These are phyloP conservation scores for Suhomyces coccinellae DNA, from an alignment of 1,139 yeast genomes.

Conservation along the genomic window DNA sequence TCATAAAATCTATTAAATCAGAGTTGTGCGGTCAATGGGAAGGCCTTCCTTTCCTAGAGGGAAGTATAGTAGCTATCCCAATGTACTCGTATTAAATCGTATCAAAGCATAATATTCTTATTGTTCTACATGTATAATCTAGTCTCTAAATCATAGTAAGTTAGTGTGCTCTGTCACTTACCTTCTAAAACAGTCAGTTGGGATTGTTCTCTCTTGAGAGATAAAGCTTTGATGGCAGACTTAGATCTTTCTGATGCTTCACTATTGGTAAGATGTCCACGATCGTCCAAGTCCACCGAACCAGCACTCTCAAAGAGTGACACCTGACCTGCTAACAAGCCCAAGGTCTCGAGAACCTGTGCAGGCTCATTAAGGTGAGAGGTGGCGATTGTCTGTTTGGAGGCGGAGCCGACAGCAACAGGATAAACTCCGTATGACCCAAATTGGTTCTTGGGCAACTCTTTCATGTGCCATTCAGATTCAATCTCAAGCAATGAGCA, in stretches of 20 bases:
- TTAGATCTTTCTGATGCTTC: constrained; percentile 46
- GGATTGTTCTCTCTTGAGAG: constrained; percentile 11
- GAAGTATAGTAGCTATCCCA: too few relatives aligned
- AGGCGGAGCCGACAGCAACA: constrained; percentile 93
- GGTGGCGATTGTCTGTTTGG: constrained; percentile 83
- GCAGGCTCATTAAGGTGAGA: constrained; percentile 85
- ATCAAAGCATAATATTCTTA: too few relatives aligned
- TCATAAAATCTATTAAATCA: too few relatives aligned
- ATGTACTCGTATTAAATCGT: too few relatives aligned
- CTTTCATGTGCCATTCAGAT: constrained; percentile 40
- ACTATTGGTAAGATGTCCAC: constrained; percentile 62
- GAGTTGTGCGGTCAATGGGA: too few relatives aligned
- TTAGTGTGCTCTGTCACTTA: not conserved
- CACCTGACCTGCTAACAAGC: constrained; percentile 73
- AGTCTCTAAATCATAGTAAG: not conserved
- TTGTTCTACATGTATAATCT: too few relatives aligned
- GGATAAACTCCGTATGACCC: constrained; percentile 74
- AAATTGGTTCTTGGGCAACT: constrained; percentile 43
- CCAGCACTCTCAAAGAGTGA: constrained; percentile 77
- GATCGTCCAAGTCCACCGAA: constrained; percentile 67
- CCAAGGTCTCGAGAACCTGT: constrained; percentile 83
- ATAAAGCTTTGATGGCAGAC: constrained; percentile 32
- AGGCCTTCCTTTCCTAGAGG: too few relatives aligned
- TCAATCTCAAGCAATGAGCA: constrained; percentile 66
- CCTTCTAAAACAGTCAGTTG: not conserved